Base-by-base conservation (phyloP, 148 eudicot species). In the Heliosperma pusillum region DNA sequence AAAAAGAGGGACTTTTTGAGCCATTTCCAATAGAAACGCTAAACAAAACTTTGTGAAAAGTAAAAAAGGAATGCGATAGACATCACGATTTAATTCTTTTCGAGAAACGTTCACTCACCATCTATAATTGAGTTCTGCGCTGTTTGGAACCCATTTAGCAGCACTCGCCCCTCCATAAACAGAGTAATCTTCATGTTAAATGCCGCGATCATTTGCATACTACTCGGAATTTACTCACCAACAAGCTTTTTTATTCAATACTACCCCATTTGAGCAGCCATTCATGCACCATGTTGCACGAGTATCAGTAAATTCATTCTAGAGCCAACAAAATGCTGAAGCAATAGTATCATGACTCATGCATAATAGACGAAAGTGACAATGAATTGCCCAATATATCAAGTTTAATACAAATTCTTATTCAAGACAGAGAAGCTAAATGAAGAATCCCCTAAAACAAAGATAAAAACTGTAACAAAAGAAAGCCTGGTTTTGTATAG, bases 101-200 rank as follows among this genome's bases (percentile, higher is more conserved):
- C 40, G 40, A 36, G 10, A 33, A 47, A 24, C 12, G 63, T 29
- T 56, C 29, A 3, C 80, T 78, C 57, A 78, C 76, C 47, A 78
- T 22, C 72, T 36, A 42, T 78, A 42, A 66, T 3, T 29, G 57
- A 25, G 24, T 72, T 53, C 42, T 66, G 76, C 17, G 2, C 52
- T 24, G 42, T 55, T 40, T 36, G 44, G 40, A 53, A 72, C 26
- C 76, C 68, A 42, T 13, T 47, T 3, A 63, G 44, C 13, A 71
- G 65, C 20, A 71, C 36, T 26, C 71, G 64, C 7, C 66, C 65
- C 26, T 64, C 17, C 10, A 16, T 17, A 71, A 63, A 61, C 36
- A 71, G n/a, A 63, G 71, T 61, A 44, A 47, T 62, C 17, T 47
- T 71, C 63, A 63, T 22, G 71, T 29, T 17, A 57, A 77, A 25